Conservation (phyloP, 768 basidiomycete species). For the Tremella fuciformis region DNA sequence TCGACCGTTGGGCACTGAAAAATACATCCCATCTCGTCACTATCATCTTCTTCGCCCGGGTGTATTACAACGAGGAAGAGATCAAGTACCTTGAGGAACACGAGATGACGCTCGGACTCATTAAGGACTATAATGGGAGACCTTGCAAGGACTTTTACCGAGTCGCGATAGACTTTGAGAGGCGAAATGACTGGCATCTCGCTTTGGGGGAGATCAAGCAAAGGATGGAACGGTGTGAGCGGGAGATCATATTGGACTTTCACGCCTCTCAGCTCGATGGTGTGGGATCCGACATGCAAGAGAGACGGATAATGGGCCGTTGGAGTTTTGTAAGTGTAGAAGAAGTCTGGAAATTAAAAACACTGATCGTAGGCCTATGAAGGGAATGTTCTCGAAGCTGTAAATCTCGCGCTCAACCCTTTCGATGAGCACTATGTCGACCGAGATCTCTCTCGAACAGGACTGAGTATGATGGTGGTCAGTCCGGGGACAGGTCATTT, state of each 20-base stretch:
- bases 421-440: constrained; percentile 94
- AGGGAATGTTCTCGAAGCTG: constrained; percentile 88
- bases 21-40: constrained; percentile 90
- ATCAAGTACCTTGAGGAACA: constrained; percentile 39
- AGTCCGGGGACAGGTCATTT: constrained; percentile 94
- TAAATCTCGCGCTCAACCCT: constrained; percentile 88
- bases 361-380: constrained; percentile 69
- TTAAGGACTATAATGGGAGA: constrained; percentile 67
- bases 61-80: constrained; percentile 56
- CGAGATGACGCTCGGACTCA: constrained; percentile 53
- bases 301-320: constrained; percentile 46
- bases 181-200: constrained; percentile 79
- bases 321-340: constrained; percentile 49
- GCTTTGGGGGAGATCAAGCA: constrained; percentile 76
- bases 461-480: constrained; percentile 74
- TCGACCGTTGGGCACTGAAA: constrained; percentile 75
- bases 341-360: too few relatives aligned
- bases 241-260: constrained; percentile 83
- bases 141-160: constrained; percentile 98
- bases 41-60: constrained; percentile 88
- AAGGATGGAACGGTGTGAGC: constrained; percentile 76
- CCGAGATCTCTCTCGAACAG: constrained; percentile 85
- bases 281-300: constrained; percentile 25
- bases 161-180: constrained; percentile 87
- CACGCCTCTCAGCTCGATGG: constrained; percentile 60